Conservation (phyloP, 768 basidiomycete genomes). For the Pholiota molesta region DNA sequence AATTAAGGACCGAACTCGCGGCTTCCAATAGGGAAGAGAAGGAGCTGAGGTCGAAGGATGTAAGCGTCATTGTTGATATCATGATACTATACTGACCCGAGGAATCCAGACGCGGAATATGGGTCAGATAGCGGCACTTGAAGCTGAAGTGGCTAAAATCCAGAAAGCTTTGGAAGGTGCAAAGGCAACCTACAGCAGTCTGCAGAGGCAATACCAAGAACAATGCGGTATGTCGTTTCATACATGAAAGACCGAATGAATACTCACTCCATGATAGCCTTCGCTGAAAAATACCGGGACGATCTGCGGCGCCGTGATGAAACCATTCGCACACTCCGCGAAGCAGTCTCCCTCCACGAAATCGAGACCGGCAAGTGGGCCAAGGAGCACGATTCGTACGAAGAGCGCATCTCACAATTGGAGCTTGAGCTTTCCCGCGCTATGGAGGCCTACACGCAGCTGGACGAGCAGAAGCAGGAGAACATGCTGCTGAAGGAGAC, state of each 20-base stretch:
- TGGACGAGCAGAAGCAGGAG: conserved; percentile 95
- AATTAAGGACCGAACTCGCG: conserved; percentile 73
- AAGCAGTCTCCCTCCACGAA: conserved; percentile 59
- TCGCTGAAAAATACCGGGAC: conserved; percentile 79
- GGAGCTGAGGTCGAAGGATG: conserved; percentile 87
- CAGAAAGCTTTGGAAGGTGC: conserved; percentile 76
- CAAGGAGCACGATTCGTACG: conserved; percentile 70
- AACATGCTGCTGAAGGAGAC: conserved; percentile 94
- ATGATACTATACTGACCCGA: background rate
- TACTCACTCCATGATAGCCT: conserved; percentile 43
- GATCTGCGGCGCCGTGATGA: conserved; percentile 77
- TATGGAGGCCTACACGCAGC: conserved; percentile 68
- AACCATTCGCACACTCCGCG: conserved; percentile 65
- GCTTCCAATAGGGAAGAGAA: conserved; percentile 91
- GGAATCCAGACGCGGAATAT: conserved; percentile 58
- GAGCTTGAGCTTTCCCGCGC: conserved; percentile 73
- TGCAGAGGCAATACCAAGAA: conserved; percentile 89
- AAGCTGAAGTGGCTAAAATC: conserved; percentile 78
- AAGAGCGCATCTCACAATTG: conserved; percentile 70
- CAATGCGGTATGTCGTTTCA: conserved; percentile 65
- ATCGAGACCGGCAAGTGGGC: conserved; percentile 69
- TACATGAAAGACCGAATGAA: background rate
- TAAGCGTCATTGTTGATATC: conserved; percentile 29
- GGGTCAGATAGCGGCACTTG: conserved; percentile 68
- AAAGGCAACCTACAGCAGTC: conserved; percentile 68